A percentile compares a stretch with the other conserved stretches of the same genome.
Evolutionary conservation across 2,329 filamentous ascomycete genomes (phyloP).

Genomic region (Sarocladiaceae sp.): DNA sequence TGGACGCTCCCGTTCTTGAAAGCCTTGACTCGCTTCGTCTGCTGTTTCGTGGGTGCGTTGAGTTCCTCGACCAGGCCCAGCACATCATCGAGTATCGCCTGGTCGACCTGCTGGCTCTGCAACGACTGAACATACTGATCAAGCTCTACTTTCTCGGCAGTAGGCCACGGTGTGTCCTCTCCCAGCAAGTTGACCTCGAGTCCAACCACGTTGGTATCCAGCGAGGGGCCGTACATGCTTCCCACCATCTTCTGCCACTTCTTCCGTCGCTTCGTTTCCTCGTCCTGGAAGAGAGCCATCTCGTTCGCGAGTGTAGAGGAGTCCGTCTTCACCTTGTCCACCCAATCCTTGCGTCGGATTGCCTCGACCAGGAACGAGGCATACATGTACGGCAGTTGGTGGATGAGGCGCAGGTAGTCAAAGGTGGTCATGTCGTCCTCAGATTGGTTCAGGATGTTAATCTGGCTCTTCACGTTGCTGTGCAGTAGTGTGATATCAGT

Average conservation of each 20-base stretch:
- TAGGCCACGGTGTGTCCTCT: constrained; percentile 76
- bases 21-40: constrained; percentile 80
- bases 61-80: constrained; percentile 74
- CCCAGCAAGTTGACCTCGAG: constrained; percentile 83
- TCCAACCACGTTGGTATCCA: constrained; percentile 67
- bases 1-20: constrained; percentile 97
- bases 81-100: constrained; percentile 66
- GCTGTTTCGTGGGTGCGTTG: constrained; percentile 77
- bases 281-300: constrained; percentile 86
- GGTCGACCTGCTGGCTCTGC: constrained; percentile 60
- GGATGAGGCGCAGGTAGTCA: constrained; percentile 73
- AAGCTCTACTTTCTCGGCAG: constrained; percentile 70
- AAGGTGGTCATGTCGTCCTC: constrained; percentile 77
- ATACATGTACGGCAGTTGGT: constrained; percentile 83
- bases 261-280: constrained; percentile 81
- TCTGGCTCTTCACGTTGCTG: constrained; percentile 65
- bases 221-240: constrained; percentile 63
- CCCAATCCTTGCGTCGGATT: constrained; percentile 83
- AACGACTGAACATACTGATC: constrained; percentile 67
- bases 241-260: constrained; percentile 89
- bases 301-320: constrained; percentile 87
- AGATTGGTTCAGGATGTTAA: constrained; percentile 66
- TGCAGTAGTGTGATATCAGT: constrained; percentile 75
- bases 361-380: constrained; percentile 85
- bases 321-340: constrained; percentile 82